Percentiles rank a stretch among this genome's conserved stretches.
These are phyloP conservation scores for Boletellus deceptivus DNA, from an alignment of 1,284 basidiomycete genomes.

Conservation along the genomic window DNA sequence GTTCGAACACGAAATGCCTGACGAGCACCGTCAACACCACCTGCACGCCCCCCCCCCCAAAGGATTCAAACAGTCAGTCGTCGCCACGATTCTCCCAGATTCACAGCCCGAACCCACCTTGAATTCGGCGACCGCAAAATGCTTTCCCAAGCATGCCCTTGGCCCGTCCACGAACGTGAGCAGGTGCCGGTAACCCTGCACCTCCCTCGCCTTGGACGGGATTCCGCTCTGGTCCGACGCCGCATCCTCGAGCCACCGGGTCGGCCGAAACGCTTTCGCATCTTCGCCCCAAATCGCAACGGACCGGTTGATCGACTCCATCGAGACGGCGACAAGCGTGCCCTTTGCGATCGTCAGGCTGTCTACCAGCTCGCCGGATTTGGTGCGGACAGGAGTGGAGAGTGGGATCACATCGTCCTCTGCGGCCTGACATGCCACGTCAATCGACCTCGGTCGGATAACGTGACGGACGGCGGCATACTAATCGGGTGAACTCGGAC, in stretches of 20 bases:
- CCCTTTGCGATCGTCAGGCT: slow-evolving; percentile 45
- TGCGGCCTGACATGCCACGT: slow-evolving; percentile 30
- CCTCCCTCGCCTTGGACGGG: slow-evolving; percentile 30
- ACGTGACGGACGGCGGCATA: not conserved
- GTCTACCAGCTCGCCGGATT: slow-evolving; percentile 36
- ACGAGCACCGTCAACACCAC: not conserved
- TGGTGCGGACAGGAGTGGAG: slow-evolving; percentile 36
- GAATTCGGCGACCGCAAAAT: slow-evolving; percentile 43
- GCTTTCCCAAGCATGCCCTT: slow-evolving; percentile 41
- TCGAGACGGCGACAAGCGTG: slow-evolving; percentile 39
- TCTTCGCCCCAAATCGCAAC: slow-evolving; percentile 34
- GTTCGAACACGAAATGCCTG: not conserved
- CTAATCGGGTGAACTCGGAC: slow-evolving; percentile 3
- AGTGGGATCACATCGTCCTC: slow-evolving; percentile 48
- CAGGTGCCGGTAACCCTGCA: slow-evolving; percentile 40
- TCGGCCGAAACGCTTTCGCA: slow-evolving; percentile 36
- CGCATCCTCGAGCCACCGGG: slow-evolving; percentile 33
- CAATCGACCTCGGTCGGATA: not conserved
- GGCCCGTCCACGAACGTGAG: slow-evolving; percentile 42
- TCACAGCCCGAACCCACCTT: slow-evolving; percentile 35
- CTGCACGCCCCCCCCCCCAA: not conserved
- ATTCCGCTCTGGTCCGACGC: slow-evolving; percentile 2
- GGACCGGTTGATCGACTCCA: slow-evolving; percentile 47
- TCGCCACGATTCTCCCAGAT: too few relatives aligned
- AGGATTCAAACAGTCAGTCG: too few relatives aligned